A percentile compares a stretch with the other conserved stretches of the same genome.
Conservation (phyloP, 345 rosid genomes). For the Balakata baccata region DNA sequence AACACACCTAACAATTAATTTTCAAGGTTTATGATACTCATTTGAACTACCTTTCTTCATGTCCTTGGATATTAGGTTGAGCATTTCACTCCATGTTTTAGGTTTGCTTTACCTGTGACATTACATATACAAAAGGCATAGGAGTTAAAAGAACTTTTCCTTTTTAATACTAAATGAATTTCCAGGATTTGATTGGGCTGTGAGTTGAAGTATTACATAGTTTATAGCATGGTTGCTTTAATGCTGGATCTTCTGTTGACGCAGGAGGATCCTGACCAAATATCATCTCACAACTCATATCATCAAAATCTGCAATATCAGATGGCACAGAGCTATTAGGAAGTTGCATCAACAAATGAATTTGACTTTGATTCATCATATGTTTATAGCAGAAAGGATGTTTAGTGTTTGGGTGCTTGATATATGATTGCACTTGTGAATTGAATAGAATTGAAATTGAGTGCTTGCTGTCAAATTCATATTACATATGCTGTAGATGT, state of each 20-base stretch:
- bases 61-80: conserved; percentile 20
- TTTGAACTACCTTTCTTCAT: not conserved
- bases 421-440: conserved; percentile 27
- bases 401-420: not conserved
- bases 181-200: not conserved
- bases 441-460: conserved; percentile 20
- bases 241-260: conserved; percentile 65
- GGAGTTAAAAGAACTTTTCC: conserved; percentile 12
- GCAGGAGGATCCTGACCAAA: conserved; percentile 82
- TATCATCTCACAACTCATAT: conserved; percentile 92
- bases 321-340: conserved; percentile 3
- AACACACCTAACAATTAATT: not conserved
- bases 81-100: conserved; percentile 52
- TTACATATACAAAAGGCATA: not conserved
- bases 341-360: not conserved
- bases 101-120: conserved; percentile 66
- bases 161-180: not conserved
- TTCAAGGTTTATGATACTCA: no score
- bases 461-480: conserved; percentile 13
- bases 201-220: conserved; percentile 49
- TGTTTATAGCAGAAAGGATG: not conserved
- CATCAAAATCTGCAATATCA: conserved; percentile 75
- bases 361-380: conserved; percentile 8
- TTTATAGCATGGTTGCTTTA: conserved; percentile 78
- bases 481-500: conserved; percentile 1